Conservation (phyloP, 208 protist genomes). For the Acanthamoeba royreba region DNA sequence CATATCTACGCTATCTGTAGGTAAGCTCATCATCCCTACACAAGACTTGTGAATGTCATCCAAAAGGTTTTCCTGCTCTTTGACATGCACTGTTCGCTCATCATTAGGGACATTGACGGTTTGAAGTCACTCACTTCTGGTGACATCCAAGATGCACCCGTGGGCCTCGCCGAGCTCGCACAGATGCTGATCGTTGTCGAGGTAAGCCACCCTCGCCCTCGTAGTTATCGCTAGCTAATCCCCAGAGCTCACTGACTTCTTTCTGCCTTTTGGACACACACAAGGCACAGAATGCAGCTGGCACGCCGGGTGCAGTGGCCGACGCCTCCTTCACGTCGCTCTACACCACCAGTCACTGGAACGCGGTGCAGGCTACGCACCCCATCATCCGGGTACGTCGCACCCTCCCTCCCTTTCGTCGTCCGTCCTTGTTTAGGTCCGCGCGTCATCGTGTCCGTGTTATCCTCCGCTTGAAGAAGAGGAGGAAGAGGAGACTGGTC, state of each 20-base stretch:
- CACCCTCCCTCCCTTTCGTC: background rate
- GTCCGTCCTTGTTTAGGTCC: background rate
- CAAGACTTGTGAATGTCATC: too few species aligned
- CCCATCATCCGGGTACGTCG: background rate
- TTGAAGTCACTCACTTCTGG: background rate
- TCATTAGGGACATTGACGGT: background rate
- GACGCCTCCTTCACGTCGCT: background rate
- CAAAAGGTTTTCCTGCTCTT: too few species aligned
- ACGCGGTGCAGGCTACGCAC: background rate
- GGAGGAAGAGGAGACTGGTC: too few species aligned
- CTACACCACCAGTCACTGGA: background rate
- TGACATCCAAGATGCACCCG: background rate
- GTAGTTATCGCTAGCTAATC: background rate
- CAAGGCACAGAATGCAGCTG: background rate
- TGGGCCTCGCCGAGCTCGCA: background rate
- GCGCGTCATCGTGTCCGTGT: background rate
- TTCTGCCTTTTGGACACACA: too few species aligned
- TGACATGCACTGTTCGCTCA: background rate
- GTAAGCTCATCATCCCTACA: too few species aligned
- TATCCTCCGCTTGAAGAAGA: too few species aligned
- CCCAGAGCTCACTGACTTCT: background rate
- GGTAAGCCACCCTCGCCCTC: too few species aligned
- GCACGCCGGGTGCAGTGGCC: background rate
- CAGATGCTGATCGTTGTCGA: background rate
- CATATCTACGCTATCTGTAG: conserved; percentile 31